Base-by-base conservation (phyloP, 2,329 filamentous ascomycete genomes). In the Epichloe glyceriae region DNA sequence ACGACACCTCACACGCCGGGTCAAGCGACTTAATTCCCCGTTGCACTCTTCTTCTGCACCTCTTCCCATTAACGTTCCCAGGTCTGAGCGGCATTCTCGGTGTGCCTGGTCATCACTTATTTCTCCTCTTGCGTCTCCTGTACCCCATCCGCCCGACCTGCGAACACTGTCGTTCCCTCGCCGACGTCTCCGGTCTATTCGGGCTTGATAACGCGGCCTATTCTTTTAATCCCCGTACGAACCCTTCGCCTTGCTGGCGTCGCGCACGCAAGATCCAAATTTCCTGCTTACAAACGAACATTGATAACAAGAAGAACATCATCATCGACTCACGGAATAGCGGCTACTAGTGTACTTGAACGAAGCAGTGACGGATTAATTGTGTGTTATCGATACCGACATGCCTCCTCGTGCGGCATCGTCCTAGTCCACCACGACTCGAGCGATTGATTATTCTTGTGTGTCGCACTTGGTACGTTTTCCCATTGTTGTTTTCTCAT, bases 381-480 rank as follows among this genome's bases (percentile, higher is more conserved):
- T 19, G 38, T 52, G 17, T 30, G 37, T 40, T 33, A 40, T 42
- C 30, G 46, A 52, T 40, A 46, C 17, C 50, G 50, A 52, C 46
- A 52, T 52, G 50, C 37, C 38, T 49, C 20, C 50, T 46, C 35
- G 50, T 52, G 50, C 34, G 47, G 11, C 46, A 22, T 44, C 41
- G 8, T 17, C 19, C 42, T 52, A 48, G 47, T 45, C 37, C 14
- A 37, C 17, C 17, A 41, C 19, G 47, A 39, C 41, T 42, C 15
- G 22, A 52, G 34, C 37, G 11, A 40, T 49, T 44, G 11, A 40
- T 49, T 44, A 4, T 22, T 39, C 22, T 49, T 49, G 42, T 49
- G 37, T 35, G 39, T 34, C 43, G 37, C 43, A 46, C 26, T 45
- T 17, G 46, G 46, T 52, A 33, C 17, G 46, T 42, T 47, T 33